Percentiles rank a stretch among this genome's conserved stretches.
These are phyloP conservation scores for Simplicillium aogashimaense DNA, from an alignment of 2,329 filamentous ascomycete species.

Conservation along the genomic window DNA sequence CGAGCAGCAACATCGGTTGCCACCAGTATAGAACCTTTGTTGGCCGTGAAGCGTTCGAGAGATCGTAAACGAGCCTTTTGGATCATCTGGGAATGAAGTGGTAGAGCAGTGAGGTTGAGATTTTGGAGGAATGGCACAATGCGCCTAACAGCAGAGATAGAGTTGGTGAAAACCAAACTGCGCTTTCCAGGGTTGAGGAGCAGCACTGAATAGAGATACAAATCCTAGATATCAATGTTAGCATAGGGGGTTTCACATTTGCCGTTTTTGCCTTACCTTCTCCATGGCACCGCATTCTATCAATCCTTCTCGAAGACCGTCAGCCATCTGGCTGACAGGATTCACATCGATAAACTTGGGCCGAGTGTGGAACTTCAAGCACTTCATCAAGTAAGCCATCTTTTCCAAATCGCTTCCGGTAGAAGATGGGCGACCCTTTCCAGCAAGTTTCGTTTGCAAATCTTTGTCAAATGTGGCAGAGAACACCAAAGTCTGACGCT, in stretches of 20 bases:
- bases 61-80: conserved; percentile 93
- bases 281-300: conserved; percentile 89
- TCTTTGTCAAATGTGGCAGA: conserved; percentile 92
- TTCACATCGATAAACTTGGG: conserved; percentile 92
- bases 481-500: conserved; percentile 85
- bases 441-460: conserved; percentile 81
- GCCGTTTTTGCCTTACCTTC: conserved; percentile 48
- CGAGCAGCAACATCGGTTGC: conserved; percentile 91
- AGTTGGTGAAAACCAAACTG: conserved; percentile 90
- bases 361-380: conserved; percentile 76
- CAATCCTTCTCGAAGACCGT: conserved; percentile 75
- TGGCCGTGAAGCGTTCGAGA: conserved; percentile 74
- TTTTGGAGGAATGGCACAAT: conserved; percentile 77
- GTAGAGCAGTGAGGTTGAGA: conserved; percentile 64
- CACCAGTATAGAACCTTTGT: conserved; percentile 61
- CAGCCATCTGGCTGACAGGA: conserved; percentile 79
- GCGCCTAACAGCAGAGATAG: conserved; percentile 83
- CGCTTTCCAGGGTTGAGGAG: conserved; percentile 73
- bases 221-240: conserved; percentile 45
- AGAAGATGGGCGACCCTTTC: conserved; percentile 52
- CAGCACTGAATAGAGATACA: conserved; percentile 84
- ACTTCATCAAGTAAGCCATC: conserved; percentile 86
- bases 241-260: conserved; percentile 2
- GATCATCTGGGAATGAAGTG: conserved; percentile 86
- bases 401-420: conserved; percentile 61